Evolutionary conservation across 2,329 filamentous ascomycete species (phyloP).

Genomic region (Fusarium sp.): DNA sequence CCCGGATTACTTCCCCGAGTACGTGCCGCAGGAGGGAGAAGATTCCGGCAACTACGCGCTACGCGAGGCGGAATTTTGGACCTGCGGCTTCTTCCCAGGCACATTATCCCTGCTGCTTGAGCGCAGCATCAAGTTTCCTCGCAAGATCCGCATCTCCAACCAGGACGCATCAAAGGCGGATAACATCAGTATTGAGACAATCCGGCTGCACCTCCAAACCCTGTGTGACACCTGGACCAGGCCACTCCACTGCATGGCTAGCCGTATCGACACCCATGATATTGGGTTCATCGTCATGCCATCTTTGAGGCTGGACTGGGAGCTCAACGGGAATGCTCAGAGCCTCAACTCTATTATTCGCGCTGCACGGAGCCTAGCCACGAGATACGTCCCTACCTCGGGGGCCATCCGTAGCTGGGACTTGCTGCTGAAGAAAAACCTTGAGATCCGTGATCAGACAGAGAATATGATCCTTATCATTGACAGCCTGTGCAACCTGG

Average conservation of each 20-base stretch:
- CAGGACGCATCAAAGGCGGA: neutral
- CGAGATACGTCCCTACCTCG: slow-evolving; percentile 51
- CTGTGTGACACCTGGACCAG: slow-evolving; percentile 25
- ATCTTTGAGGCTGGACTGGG: slow-evolving; percentile 56
- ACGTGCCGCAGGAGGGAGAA: slow-evolving; percentile 43
- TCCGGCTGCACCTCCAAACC: neutral
- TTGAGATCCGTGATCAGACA: slow-evolving; percentile 39
- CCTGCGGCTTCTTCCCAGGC: slow-evolving; percentile 54
- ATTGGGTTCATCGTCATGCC: slow-evolving; percentile 63
- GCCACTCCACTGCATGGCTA: slow-evolving; percentile 46
- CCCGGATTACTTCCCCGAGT: slow-evolving; percentile 44
- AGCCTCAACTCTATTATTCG: slow-evolving; percentile 52
- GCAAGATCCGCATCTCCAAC: neutral
- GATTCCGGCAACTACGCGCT: slow-evolving; percentile 41
- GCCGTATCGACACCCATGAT: slow-evolving; percentile 60
- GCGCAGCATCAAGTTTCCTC: slow-evolving; percentile 45
- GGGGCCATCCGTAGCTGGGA: slow-evolving; percentile 61
- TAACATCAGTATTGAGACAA: neutral
- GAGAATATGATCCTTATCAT: slow-evolving; percentile 52
- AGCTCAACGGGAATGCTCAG: slow-evolving; percentile 50
- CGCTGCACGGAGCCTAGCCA: slow-evolving; percentile 55
- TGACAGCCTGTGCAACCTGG: slow-evolving; percentile 54
- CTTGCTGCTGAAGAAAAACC: slow-evolving; percentile 44
- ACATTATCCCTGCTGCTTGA: slow-evolving; percentile 49
- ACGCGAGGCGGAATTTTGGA: slow-evolving; percentile 52